Base-by-base conservation (phyloP, 805 yeast species). In the Candida tallmaniae region DNA sequence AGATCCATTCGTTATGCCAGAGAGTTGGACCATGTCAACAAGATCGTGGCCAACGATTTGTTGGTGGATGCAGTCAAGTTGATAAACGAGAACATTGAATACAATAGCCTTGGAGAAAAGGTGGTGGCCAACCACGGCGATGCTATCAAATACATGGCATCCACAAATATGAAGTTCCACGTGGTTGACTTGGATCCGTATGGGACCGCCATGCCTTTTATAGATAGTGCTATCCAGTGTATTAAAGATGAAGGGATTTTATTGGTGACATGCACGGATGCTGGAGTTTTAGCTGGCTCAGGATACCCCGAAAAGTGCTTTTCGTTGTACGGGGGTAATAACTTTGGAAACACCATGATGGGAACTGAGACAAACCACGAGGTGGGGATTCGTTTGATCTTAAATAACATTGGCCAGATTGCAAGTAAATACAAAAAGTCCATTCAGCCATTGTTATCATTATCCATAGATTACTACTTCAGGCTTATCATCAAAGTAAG, bases 261-360 rank as follows among this genome's bases (percentile, higher is more conserved):
- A 45, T 64, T 93, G 32, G 90, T 93, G 3, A 93, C 99, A 0
- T 93, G 98, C 57, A 93, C 99, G 0, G 99, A 93, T 62, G 72
- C 94, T 11, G 95, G 95, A 0, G 96, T 93, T 1, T 68, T 93
- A 35, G 97, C 97, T 1, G 98, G 98, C 13, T 81, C 82, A 44
- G 94, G 95, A 10, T 90, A 90, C 56, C 97, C 97, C 0, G 99
- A 93, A 50, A 93, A 93, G 60, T 90, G 97, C 60, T 93, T 80
- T 65, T 88, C 97, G 0, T 68, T 85, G 12, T 93, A 93, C 54
- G 97, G 98, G 14, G 98, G 98, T 15, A 81, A 81, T 37, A 87
- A 90, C 42, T 68, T 87, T 51, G 83, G 90, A 42, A 78, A 76
- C 38, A 50, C 65, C 10, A 48, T 50, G 35, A 56, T 65, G 44